Evolutionary conservation across 202 grass and related monocot species (phyloP), one percentile per base, ranked within the genome.

Genomic region (Bolboschoenoplectus hybrid): DNA sequence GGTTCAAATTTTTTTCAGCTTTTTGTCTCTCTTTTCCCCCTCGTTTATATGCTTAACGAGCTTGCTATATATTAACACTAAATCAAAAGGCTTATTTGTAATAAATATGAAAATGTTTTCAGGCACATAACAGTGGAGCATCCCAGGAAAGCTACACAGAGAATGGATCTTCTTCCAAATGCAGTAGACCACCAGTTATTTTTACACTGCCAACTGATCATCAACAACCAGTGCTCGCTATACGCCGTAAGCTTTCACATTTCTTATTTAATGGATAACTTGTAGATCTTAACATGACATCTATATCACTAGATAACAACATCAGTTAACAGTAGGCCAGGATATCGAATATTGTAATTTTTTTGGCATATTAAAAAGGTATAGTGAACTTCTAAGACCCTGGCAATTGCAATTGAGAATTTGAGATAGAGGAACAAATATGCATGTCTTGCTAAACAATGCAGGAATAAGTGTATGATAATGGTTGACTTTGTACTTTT

Each of bases 101-200:
- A 32, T 86, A 16, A 12, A 62, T 55, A 75, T 47, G 55, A 40
- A 60, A 26, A 17, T n/a, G 47, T 75, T 40, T 64, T 74, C 70
- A 81, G 85, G 13, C 35, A 53, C 68, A 72, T 57, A 82, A 86
- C 78, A 55, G 47, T 80, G 65, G 82, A 57, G 81, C 38, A 85
- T 57, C 69, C 60, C 86, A 82, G 26, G 82, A 83, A 75, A 63
- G 81, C 82, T 85, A 67, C 53, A 80, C 81, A 69, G 91, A 97
- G 35, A 86, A 84, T 39, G 95, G 90, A 84, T 94, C 88, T 67
- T 92, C 93, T 12, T 96, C 96, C 11, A 86, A 89, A 38, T 92
- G 83, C 20, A 89, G 87, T 88, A 86, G 65, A 65, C 56, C 87
- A 45, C 88, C 93, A 0, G 83, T 85, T 32, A 91, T 96, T 82